These are phyloP conservation scores for Colletotrichum sp. DNA, from an alignment of 2,329 filamentous ascomycete genomes.

Conservation along the genomic window DNA sequence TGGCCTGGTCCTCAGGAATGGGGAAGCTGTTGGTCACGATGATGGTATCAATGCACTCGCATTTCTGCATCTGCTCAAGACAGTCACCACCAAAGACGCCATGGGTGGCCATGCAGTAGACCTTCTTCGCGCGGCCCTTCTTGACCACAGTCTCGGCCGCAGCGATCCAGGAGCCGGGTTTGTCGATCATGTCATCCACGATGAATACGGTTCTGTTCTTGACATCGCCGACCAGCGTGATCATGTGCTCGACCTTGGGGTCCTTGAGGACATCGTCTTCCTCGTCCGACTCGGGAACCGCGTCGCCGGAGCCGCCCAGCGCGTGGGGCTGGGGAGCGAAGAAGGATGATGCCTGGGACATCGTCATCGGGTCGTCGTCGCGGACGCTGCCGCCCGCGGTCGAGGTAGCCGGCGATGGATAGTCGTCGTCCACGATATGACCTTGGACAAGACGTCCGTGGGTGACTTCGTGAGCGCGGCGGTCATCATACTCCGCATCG, in stretches of 20 bases:
- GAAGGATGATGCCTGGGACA: conserved; percentile 79
- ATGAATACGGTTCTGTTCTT: conserved; percentile 88
- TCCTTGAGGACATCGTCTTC: conserved; percentile 90
- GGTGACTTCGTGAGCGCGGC: conserved; percentile 86
- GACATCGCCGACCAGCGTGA: conserved; percentile 96
- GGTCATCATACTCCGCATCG: conserved; percentile 70
- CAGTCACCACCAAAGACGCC: conserved; percentile 91
- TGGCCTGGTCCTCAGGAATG: conserved; percentile 75
- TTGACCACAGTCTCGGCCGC: conserved; percentile 97
- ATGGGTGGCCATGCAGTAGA: conserved; percentile 97
- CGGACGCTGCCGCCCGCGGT: conserved; percentile 68
- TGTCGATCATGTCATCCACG: conserved; percentile 99
- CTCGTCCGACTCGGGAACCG: conserved; percentile 82
- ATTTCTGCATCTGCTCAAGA: conserved; percentile 86
- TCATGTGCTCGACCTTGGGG: conserved; percentile 86
- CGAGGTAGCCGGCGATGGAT: conserved; percentile 77
- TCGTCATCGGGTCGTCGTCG: conserved; percentile 81
- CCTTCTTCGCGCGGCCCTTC: conserved; percentile 86
- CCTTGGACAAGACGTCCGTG: conserved; percentile 91
- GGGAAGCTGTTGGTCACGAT: conserved; percentile 98
- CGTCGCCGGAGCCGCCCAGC: conserved; percentile 84
- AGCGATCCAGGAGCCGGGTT: conserved; percentile 94
- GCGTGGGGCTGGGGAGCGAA: conserved; percentile 75
- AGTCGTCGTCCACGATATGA: conserved; percentile 94
- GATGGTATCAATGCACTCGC: conserved; percentile 91